phyloP scores from a whole-genome alignment of 2,329 filamentous ascomycete genomes.

The Xylaria polymorpha region DNA sequence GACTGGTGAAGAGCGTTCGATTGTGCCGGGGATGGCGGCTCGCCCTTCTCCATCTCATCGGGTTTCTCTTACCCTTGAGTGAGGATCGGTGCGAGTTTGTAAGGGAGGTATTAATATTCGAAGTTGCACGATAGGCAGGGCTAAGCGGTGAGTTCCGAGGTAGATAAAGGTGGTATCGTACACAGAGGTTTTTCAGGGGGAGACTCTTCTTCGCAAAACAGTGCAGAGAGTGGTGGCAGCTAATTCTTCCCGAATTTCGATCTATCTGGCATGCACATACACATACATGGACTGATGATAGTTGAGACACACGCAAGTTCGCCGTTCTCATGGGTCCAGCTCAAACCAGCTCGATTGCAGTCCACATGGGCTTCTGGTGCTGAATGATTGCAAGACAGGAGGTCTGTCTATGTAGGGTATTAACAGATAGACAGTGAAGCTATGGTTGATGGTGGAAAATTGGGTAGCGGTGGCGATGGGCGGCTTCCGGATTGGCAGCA shows the following conservation, averaged over 20 bases:
- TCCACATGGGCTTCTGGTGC: slow-evolving; percentile 17
- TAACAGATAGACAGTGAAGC: slow-evolving; percentile 12
- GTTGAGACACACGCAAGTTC: slow-evolving; percentile 20
- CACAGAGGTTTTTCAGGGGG: slow-evolving; percentile 33
- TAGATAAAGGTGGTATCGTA: slow-evolving; percentile 19
- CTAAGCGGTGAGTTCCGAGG: slow-evolving; percentile 4
- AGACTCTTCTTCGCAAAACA: slow-evolving; percentile 16
- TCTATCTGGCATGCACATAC: slow-evolving; percentile 35
- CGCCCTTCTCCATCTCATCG: slow-evolving; percentile 47
- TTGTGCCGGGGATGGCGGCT: slow-evolving; percentile 60
- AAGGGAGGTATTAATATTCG: slow-evolving; percentile 22
- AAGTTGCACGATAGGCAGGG: slow-evolving; percentile 11
- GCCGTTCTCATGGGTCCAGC: slow-evolving; percentile 17
- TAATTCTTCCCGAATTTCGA: slow-evolving; percentile 29
- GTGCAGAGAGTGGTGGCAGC: slow-evolving; percentile 10
- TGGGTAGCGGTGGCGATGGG: slow-evolving; percentile 23
- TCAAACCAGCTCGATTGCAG: slow-evolving; percentile 19
- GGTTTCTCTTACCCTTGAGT: slow-evolving; percentile 26
- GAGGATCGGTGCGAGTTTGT: background rate
- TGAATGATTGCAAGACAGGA: slow-evolving; percentile 8
- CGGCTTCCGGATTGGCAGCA: slow-evolving; percentile 9
- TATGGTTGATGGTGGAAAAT: slow-evolving; percentile 20
- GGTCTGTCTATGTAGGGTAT: slow-evolving; percentile 17
- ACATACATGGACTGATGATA: slow-evolving; percentile 29
- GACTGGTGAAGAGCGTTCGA: slow-evolving; percentile 52